phyloP scores from a whole-genome alignment of 441 rosid species.

The Eruca vesicaria region DNA sequence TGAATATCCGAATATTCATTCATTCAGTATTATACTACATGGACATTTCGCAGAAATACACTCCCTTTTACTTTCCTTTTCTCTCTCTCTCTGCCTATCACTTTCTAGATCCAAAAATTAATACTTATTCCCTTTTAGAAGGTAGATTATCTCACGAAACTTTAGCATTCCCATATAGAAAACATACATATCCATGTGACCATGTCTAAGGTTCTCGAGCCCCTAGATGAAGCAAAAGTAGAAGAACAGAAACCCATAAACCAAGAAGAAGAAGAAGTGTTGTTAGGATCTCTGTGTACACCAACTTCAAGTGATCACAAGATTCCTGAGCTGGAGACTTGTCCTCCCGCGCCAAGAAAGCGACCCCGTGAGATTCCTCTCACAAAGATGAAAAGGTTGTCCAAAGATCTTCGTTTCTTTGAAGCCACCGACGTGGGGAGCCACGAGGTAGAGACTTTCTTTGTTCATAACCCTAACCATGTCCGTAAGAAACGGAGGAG shows the following conservation, averaged over 20 bases:
- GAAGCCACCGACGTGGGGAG: constrained; percentile 36
- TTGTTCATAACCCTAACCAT: constrained; percentile 24
- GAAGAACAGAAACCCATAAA: constrained; percentile 3
- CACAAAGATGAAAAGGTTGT: constrained; percentile 23
- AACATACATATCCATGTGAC: constrained; percentile 29
- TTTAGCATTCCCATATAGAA: constrained; percentile 12
- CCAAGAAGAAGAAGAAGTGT: constrained; percentile 21
- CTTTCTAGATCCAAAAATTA: constrained; percentile 20
- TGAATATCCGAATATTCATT: constrained; percentile 23
- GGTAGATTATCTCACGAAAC: constrained; percentile 24
- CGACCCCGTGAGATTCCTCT: constrained; percentile 26
- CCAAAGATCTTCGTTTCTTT: constrained; percentile 33
- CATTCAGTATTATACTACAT: neutral
- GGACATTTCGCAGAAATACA: constrained; percentile 25
- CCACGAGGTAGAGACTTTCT: constrained; percentile 36
- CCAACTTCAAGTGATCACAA: constrained; percentile 39
- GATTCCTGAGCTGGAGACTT: constrained; percentile 34
- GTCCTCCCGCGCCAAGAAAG: constrained; percentile 39
- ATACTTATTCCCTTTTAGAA: constrained; percentile 16
- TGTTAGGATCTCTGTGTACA: constrained; percentile 26
- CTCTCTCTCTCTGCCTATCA: constrained; percentile 15
- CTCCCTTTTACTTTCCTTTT: neutral
- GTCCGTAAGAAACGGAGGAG: constrained; percentile 30
- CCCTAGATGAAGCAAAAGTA: constrained; percentile 20
- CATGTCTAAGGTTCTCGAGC: constrained; percentile 34